A percentile compares a stretch with the other conserved stretches of the same genome.
Evolutionary conservation across 2,329 filamentous ascomycete species (phyloP).

Genomic region (Arthroderma sp.): DNA sequence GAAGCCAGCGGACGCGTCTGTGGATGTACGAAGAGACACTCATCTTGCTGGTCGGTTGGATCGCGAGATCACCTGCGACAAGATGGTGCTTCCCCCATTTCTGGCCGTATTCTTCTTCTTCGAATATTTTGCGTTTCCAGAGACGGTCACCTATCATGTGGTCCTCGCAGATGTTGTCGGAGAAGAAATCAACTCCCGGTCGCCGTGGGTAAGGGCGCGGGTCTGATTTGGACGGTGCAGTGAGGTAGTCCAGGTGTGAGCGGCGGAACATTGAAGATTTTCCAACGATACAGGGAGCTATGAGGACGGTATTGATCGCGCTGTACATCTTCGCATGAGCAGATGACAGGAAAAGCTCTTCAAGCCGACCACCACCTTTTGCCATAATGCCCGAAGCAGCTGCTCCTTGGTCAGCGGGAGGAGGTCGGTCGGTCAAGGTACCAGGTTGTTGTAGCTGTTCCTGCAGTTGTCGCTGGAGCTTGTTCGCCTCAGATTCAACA

Average conservation of each 20-base stretch:
- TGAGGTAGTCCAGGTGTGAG: conserved; percentile 70
- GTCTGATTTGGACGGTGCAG: conserved; percentile 36
- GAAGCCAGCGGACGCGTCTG: conserved; percentile 75
- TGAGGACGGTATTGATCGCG: conserved; percentile 82
- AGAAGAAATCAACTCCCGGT: conserved; percentile 82
- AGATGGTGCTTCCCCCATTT: conserved; percentile 65
- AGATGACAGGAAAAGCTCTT: conserved; percentile 89
- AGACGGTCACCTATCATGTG: conserved; percentile 87
- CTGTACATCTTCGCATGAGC: conserved; percentile 95
- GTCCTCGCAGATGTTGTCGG: conserved; percentile 92
- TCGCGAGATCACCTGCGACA: conserved; percentile 69
- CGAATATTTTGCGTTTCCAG: conserved; percentile 46
- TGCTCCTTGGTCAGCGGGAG: not conserved
- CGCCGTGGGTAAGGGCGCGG: conserved; percentile 30
- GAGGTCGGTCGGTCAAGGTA: not conserved
- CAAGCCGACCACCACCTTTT: conserved; percentile 64
- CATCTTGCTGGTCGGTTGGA: conserved; percentile 81
- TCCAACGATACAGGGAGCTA: conserved; percentile 87
- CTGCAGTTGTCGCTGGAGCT: no score
- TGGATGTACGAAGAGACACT: conserved; percentile 63
- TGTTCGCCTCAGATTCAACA: no score
- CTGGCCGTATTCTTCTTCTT: conserved; percentile 25
- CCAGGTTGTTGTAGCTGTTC: not conserved
- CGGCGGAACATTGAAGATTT: conserved; percentile 99
- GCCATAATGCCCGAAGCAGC: conserved; percentile 13